phyloP scores from a whole-genome alignment of 345 rosid species.

The Gossypium turneri region DNA sequence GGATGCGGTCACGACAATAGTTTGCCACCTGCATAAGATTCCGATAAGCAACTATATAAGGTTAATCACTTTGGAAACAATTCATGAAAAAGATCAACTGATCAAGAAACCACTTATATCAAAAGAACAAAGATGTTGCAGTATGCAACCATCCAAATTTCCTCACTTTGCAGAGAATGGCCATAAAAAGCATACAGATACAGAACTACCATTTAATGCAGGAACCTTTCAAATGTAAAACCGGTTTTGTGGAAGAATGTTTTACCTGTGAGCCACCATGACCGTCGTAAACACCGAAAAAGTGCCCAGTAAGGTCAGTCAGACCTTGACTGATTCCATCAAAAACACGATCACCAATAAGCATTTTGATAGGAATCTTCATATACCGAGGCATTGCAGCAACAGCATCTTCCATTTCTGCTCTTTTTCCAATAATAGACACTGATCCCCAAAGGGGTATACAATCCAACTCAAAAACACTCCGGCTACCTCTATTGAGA shows the following conservation, averaged over 20 bases:
- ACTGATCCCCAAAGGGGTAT: constrained; percentile 85
- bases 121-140: neutral
- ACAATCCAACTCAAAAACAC: constrained; percentile 79
- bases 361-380: constrained; percentile 80
- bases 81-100: neutral
- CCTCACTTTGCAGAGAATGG: neutral
- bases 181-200: neutral
- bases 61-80: constrained; percentile 6
- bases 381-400: constrained; percentile 54
- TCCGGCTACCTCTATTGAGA: constrained; percentile 44
- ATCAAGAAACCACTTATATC: neutral
- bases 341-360: constrained; percentile 47
- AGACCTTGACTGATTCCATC: constrained; percentile 63
- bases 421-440: constrained; percentile 69
- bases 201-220: neutral
- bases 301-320: constrained; percentile 66
- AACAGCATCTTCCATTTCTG: constrained; percentile 94
- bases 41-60: constrained; percentile 32
- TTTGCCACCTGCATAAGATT: constrained; percentile 78
- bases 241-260: constrained; percentile 1
- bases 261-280: constrained; percentile 94
- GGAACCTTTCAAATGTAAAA: constrained; percentile 8
- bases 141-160: constrained; percentile 4
- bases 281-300: constrained; percentile 93
- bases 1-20: constrained; percentile 73